phyloP scores from a whole-genome alignment of 257 asterid species.

The Solanum okadae region DNA sequence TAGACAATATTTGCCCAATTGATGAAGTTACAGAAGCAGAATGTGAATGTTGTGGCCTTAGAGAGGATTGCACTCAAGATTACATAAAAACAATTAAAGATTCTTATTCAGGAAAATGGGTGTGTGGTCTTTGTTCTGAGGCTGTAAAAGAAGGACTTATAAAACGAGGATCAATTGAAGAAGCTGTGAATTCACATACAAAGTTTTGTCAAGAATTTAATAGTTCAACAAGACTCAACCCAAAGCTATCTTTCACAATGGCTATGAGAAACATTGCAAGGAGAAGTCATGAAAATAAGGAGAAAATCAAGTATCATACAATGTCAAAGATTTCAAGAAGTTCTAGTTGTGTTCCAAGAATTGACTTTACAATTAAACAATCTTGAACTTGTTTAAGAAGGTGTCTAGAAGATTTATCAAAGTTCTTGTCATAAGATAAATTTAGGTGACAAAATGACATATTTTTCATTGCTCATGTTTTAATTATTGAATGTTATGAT shows the following conservation, averaged over 20 bases:
- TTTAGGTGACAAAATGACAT: not conserved
- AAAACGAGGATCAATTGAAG: slow-evolving; percentile 37
- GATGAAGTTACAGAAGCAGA: slow-evolving; percentile 67
- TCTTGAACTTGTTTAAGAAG: not conserved
- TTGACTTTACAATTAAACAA: not conserved
- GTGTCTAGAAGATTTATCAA: not conserved
- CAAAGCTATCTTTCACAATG: slow-evolving; percentile 71
- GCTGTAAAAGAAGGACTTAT: slow-evolving; percentile 71
- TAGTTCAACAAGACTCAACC: slow-evolving; percentile 59
- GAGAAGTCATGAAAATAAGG: slow-evolving; percentile 54
- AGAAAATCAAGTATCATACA: slow-evolving; percentile 4
- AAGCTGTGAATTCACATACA: slow-evolving; percentile 58
- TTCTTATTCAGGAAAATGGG: slow-evolving; percentile 45
- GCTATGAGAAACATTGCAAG: slow-evolving; percentile 66
- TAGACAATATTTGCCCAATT: slow-evolving; percentile 25
- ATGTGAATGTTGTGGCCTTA: slow-evolving; percentile 92
- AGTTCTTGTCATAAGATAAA: not conserved
- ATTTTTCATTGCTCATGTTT: not conserved
- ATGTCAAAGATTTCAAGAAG: slow-evolving; percentile 47
- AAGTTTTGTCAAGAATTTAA: slow-evolving; percentile 65
- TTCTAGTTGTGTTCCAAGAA: slow-evolving; percentile 63
- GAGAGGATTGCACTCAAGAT: slow-evolving; percentile 70
- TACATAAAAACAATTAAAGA: slow-evolving; percentile 48
- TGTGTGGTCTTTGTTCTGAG: slow-evolving; percentile 84
- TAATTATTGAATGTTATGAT: not conserved